These are phyloP conservation scores for Aspergillus haitiensis DNA, from an alignment of 495 filamentous ascomycete genomes.

Conservation along the genomic window DNA sequence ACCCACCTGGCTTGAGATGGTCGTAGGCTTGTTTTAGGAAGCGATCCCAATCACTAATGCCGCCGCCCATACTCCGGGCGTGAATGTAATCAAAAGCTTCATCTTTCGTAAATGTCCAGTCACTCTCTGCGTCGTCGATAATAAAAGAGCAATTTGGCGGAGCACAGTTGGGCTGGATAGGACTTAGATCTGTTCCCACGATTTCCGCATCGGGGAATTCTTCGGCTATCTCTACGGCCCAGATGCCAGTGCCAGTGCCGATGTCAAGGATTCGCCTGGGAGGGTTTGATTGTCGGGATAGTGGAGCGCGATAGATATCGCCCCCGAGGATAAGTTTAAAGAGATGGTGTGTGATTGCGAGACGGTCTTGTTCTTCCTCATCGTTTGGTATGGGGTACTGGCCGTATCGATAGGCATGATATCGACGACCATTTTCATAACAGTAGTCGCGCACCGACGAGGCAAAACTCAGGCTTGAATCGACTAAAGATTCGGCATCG, in stretches of 20 bases:
- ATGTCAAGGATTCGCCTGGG: constrained; percentile 44
- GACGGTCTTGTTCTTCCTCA: constrained; percentile 61
- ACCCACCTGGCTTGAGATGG: constrained; percentile 54
- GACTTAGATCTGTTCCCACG: constrained; percentile 63
- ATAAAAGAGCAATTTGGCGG: constrained; percentile 51
- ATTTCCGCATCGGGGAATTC: constrained; percentile 55
- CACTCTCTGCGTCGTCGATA: constrained; percentile 52
- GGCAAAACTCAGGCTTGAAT: constrained; percentile 45
- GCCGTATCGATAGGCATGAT: constrained; percentile 56
- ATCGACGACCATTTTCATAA: constrained; percentile 63
- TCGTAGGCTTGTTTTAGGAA: constrained; percentile 35
- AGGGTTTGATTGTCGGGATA: constrained; percentile 27
- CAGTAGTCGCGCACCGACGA: constrained; percentile 51
- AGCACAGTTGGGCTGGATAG: constrained; percentile 53
- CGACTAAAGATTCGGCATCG: constrained; percentile 38
- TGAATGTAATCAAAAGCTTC: constrained; percentile 51
- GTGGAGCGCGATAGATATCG: constrained; percentile 53
- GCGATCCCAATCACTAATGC: constrained; percentile 48
- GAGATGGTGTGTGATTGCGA: constrained; percentile 66
- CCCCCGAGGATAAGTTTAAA: constrained; percentile 52
- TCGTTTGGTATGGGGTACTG: constrained; percentile 65
- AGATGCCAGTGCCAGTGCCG: constrained; percentile 60
- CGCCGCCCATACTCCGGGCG: constrained; percentile 45
- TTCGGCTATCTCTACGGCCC: constrained; percentile 65
- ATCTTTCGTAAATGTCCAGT: constrained; percentile 47